These are phyloP conservation scores for Pseudocercospora fijiensis DNA, from an alignment of 2,329 filamentous ascomycete genomes.

Conservation along the genomic window DNA sequence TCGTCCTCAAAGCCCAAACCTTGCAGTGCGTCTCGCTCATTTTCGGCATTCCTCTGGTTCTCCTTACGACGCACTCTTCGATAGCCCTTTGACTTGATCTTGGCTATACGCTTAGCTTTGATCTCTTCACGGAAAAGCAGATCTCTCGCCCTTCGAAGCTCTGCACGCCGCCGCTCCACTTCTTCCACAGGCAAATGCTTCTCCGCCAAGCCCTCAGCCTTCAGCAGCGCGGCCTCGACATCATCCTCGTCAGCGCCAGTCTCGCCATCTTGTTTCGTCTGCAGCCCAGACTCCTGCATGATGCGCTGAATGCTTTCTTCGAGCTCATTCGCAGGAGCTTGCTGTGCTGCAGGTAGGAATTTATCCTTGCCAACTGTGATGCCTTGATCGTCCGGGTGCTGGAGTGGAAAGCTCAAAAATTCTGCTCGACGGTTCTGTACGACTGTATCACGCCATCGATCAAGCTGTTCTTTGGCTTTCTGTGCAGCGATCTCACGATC, in stretches of 20 bases:
- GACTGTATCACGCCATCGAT: slow-evolving; percentile 91
- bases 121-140: slow-evolving; percentile 85
- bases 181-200: slow-evolving; percentile 72
- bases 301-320: slow-evolving; percentile 85
- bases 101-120: slow-evolving; percentile 88
- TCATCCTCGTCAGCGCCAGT: slow-evolving; percentile 49
- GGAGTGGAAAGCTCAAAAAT: slow-evolving; percentile 82
- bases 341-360: slow-evolving; percentile 58
- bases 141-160: slow-evolving; percentile 78
- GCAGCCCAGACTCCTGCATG: slow-evolving; percentile 81
- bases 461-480: slow-evolving; percentile 86
- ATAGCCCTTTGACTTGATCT: slow-evolving; percentile 98
- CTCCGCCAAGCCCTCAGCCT: slow-evolving; percentile 67
- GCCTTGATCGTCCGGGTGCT: slow-evolving; percentile 63
- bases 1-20: slow-evolving; percentile 60
- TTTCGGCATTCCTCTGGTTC: slow-evolving; percentile 58
- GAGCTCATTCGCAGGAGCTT: slow-evolving; percentile 72
- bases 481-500: slow-evolving; percentile 81
- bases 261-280: slow-evolving; percentile 46
- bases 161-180: slow-evolving; percentile 68
- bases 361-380: slow-evolving; percentile 62
- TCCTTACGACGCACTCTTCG: slow-evolving; percentile 87
- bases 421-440: slow-evolving; percentile 91
- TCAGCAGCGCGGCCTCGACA: slow-evolving; percentile 64
- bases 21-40: slow-evolving; percentile 57